Conservation (phyloP, 164 flowering plant genomes). For the Umbellularia californica region DNA sequence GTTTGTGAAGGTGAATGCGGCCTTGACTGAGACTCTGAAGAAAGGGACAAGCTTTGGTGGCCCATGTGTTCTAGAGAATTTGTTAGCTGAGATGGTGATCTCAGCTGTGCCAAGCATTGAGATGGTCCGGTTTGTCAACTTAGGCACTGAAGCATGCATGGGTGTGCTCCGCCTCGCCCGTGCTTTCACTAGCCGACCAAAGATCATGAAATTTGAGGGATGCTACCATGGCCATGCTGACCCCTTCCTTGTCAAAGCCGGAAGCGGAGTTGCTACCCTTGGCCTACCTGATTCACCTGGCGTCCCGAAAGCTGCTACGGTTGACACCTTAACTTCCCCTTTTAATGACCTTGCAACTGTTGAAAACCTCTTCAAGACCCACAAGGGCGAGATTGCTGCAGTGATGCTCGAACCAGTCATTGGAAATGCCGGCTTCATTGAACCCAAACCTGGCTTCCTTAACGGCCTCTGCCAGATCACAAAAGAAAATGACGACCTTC, state of each 20-base stretch:
- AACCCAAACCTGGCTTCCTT: slow-evolving; percentile 70
- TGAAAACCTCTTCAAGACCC: slow-evolving; percentile 45
- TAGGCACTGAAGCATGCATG: slow-evolving; percentile 99
- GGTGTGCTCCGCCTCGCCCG: slow-evolving; percentile 87
- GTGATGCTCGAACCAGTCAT: slow-evolving; percentile 92
- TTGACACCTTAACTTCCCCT: slow-evolving; percentile 70
- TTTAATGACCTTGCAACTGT: slow-evolving; percentile 65
- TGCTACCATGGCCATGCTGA: slow-evolving; percentile 99
- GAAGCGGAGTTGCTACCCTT: slow-evolving; percentile 94
- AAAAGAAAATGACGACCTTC: slow-evolving; percentile 62
- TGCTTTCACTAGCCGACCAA: slow-evolving; percentile 62
- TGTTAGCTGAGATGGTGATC: slow-evolving; percentile 83
- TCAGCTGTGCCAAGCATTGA: slow-evolving; percentile 91
- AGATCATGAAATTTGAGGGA: slow-evolving; percentile 87
- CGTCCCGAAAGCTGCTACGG: slow-evolving; percentile 79
- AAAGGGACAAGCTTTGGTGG: slow-evolving; percentile 99
- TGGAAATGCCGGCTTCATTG: slow-evolving; percentile 86
- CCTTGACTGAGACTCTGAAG: slow-evolving; percentile 84
- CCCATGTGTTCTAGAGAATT: slow-evolving; percentile 85
- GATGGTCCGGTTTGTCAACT: slow-evolving; percentile 96
- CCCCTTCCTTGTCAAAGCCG: slow-evolving; percentile 94
- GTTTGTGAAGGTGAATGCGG: slow-evolving; percentile 64
- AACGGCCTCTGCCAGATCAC: slow-evolving; percentile 52
- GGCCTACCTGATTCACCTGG: slow-evolving; percentile 98
- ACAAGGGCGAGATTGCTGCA: slow-evolving; percentile 83